Evolutionary conservation across 2,329 filamentous ascomycete genomes (phyloP).

Genomic region (Nectriaceae sp.): DNA sequence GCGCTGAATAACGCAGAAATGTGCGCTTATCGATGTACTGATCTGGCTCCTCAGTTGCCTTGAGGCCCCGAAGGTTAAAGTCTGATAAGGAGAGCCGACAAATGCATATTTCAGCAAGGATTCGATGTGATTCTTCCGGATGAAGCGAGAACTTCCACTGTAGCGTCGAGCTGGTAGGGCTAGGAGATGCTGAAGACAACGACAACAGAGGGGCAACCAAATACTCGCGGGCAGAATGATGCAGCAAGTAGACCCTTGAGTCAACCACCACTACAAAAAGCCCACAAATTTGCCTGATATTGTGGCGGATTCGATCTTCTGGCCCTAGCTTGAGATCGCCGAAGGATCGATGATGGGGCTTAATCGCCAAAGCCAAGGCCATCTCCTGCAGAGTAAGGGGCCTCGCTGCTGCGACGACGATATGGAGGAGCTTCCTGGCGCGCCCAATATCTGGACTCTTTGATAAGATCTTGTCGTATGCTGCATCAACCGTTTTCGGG

Average conservation of each 20-base stretch:
- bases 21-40: neutral
- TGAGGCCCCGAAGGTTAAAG: neutral
- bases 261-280: constrained; percentile 29
- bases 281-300: constrained; percentile 30
- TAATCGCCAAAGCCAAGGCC: constrained; percentile 17
- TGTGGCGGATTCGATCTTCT: constrained; percentile 8
- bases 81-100: constrained; percentile 6
- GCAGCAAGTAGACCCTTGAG: constrained; percentile 22
- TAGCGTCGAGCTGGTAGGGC: neutral
- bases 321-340: constrained; percentile 4
- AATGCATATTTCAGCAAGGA: constrained; percentile 18
- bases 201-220: constrained; percentile 4
- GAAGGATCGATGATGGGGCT: constrained; percentile 5
- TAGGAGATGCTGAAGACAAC: neutral
- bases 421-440: constrained; percentile 22
- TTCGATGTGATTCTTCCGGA: constrained; percentile 9
- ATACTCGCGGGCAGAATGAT: constrained; percentile 26
- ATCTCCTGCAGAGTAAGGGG: constrained; percentile 27
- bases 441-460: constrained; percentile 11
- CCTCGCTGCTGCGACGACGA: constrained; percentile 25
- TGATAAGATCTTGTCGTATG: constrained; percentile 27
- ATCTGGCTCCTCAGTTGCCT: neutral
- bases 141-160: constrained; percentile 15
- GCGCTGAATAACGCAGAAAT: neutral
- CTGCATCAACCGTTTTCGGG: constrained; percentile 23